Evolutionary conservation across 164 flowering plant genomes (phyloP).

Genomic region (Vitis amurensis): DNA sequence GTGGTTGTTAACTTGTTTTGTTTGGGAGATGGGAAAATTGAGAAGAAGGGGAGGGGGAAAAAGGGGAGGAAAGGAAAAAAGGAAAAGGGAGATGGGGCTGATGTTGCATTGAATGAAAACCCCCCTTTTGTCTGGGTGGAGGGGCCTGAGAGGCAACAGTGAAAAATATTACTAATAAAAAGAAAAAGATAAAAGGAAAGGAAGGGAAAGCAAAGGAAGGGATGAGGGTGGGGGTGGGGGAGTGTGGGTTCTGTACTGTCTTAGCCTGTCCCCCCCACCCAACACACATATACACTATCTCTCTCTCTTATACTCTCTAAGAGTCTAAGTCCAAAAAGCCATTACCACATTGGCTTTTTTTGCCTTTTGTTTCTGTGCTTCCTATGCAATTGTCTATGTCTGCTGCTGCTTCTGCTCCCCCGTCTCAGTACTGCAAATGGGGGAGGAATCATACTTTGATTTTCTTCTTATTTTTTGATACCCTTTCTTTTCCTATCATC

Average conservation of each 20-base stretch:
- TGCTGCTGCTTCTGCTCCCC: conserved; percentile 54
- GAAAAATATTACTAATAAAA: conserved; percentile 9
- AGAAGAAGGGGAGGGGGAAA: too few relatives aligned
- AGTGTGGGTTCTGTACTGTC: conserved; percentile 52
- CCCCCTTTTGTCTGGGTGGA: conserved; percentile 24
- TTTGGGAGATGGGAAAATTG: too few relatives aligned
- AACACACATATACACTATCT: conserved; percentile 24
- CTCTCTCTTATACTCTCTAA: conserved; percentile 24
- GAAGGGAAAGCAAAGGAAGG: conserved; percentile 11
- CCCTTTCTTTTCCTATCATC: conserved; percentile 19
- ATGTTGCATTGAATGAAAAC: conserved; percentile 12
- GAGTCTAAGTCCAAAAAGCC: conserved; percentile 35
- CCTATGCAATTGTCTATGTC: conserved; percentile 61
- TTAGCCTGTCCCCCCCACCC: conserved; percentile 52
- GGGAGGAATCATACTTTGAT: conserved; percentile 63
- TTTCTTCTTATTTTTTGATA: conserved; percentile 64
- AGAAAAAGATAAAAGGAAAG: conserved; percentile 15
- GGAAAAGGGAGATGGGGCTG: neutral
- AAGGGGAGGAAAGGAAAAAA: neutral
- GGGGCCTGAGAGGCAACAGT: conserved; percentile 3
- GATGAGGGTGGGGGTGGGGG: conserved; percentile 20
- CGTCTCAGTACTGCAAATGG: conserved; percentile 60
- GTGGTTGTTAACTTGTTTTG: too few relatives aligned
- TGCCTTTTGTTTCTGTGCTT: conserved; percentile 46
- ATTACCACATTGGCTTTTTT: conserved; percentile 46